Evolutionary conservation across 1,284 basidiomycete genomes (phyloP), one percentile per base, ranked within the genome.

Genomic region (Ganoderma lingzhi): DNA sequence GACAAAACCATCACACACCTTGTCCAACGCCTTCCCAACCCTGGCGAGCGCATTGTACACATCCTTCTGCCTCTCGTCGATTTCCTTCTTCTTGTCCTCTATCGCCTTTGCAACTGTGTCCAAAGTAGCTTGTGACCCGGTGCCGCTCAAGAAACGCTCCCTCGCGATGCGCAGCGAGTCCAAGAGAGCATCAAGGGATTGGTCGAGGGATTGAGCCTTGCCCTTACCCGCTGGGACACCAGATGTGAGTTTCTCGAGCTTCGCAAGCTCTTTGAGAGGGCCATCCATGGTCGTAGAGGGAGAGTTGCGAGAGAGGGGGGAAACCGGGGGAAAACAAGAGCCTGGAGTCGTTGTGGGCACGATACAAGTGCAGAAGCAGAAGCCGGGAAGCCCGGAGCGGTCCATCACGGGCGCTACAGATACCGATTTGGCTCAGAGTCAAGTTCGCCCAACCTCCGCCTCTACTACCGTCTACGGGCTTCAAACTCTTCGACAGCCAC

Each of bases 11-110:
- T 35, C 44, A 53, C 32, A 53, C 39, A 95, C 96, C 91, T 97
- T 98, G 78, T 98, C 96, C 75, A 97, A 80, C 0, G 90, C 86
- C 80, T 96, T 97, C 39, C 94, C 94, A 45, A 96, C 85, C 73
- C 88, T 89, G 23, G 90, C 88, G 6, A 97, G 82, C 1, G 91
- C 89, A 32, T 86, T 87, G 77, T 96, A 95, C 64, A 96, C 87
- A 74, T 95, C 95, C 80, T 96, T 97, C 83, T 96, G 90, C 1
- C 91, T 87, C 61, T 96, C 93, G 71, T 96, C 95, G 0, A 96
- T 84, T 67, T 95, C 94, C 80, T 92, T 95, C 88, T 93, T 96
- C 77, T 84, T 88, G 2, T 83, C 79, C 55, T 93, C 92, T 2
- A 94, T 84, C 2, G 84, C 83, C 77, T 87, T 87, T 30, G 86